Evolutionary conservation across 371 early-diverging fungal genomes (phyloP), one percentile per base, ranked within the genome.

Genomic region (Phascolomyces articulosus): DNA sequence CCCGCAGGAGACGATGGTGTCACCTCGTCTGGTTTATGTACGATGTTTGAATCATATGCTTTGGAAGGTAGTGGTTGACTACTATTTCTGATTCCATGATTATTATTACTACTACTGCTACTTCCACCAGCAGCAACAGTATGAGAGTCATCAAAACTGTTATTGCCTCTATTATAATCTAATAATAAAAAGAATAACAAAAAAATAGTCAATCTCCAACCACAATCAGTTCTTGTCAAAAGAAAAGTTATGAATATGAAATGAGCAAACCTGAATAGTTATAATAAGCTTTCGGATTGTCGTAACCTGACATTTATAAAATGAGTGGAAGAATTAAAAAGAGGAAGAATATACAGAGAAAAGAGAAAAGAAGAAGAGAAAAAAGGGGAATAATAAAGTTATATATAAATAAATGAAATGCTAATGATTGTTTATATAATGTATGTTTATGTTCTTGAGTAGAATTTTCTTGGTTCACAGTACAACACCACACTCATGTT

Each of bases 231-330:
- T 28, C 20, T 29, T 13, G 18, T 61, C 16, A 21, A 23, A 4
- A 51, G 31, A 28, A 34, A 21, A 21, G 28, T n/a, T 10, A 9
- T 38, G 55, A 18, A 24, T n/a, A 15, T 10, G 4, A 28, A 53
- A 27, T 34, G 11, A 34, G 34, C 34, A 15, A 31, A 61, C 69
- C 64, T 64, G 69, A 53, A 34, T 61, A 51, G 58, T 69, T 69
- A 34, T 69, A 69, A 15, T 64, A 69, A 8, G 63, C 56, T 44
- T 69, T 69, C 21, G 69, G 62, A 57, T 61, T 69, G 24, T 40
- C 56, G 40, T 28, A 51, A 26, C 26, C 40, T 28, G 64, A 34
- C 61, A 69, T 64, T 31, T 34, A 9, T 34, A 9, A 9, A 9
- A 9, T 31, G 15, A 23, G 44, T 29, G 8, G 40, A 27, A 26